Percentiles rank a stretch among this genome's conserved stretches.
Evolutionary conservation across 352 stramenopile genomes (phyloP).

Genomic region (Pythium coloratum): DNA sequence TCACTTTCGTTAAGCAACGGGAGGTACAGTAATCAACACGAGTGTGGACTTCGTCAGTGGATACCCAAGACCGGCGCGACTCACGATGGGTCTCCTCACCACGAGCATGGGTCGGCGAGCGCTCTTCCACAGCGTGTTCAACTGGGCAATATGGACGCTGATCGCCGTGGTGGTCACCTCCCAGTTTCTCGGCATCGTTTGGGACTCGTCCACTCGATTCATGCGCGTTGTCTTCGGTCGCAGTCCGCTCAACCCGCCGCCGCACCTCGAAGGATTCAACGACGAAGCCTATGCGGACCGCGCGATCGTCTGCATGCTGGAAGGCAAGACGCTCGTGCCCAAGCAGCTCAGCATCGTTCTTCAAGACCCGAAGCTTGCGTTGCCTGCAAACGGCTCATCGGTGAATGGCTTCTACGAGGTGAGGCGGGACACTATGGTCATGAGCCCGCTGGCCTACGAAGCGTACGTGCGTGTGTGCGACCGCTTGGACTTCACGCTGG

Average conservation of each 20-base stretch:
- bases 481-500: conserved; percentile 16
- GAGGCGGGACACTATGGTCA: conserved; percentile 8
- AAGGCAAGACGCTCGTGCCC: conserved; percentile 23
- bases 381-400: conserved; percentile 8
- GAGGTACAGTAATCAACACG: no score
- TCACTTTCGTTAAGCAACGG: no score
- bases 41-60: no score
- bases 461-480: conserved; percentile 13
- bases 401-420: conserved; percentile 30
- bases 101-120: no score
- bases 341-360: conserved; percentile 27
- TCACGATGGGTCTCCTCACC: no score
- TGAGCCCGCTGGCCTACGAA: neutral
- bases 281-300: conserved; percentile 44
- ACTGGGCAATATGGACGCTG: conserved; percentile 30
- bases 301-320: conserved; percentile 27
- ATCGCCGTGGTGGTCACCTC: conserved; percentile 24
- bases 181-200: conserved; percentile 29
- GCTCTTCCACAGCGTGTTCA: neutral
- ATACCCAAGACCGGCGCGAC: no score
- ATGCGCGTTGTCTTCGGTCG: neutral
- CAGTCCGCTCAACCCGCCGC: neutral
- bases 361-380: neutral
- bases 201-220: neutral
- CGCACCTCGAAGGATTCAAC: conserved; percentile 23